Conservation (phyloP, 305 asterid species). For the Caryopteris hybrid region DNA sequence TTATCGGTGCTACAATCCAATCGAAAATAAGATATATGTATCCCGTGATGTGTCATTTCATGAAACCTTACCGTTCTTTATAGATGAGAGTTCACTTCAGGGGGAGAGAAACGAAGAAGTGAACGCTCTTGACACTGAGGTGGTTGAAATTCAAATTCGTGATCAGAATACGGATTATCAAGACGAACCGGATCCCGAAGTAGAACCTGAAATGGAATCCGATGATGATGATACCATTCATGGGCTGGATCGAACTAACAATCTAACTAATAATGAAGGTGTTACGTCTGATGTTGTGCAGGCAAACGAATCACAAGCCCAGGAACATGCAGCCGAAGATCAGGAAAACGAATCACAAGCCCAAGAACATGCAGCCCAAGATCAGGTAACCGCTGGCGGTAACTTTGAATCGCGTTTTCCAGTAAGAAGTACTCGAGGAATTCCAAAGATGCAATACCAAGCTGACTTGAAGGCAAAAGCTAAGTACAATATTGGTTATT, state of each 20-base stretch:
- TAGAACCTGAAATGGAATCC: too few species aligned
- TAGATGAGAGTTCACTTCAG: not conserved
- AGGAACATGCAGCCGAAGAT: too few species aligned
- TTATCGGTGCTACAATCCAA: constrained; percentile 11
- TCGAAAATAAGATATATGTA: not conserved
- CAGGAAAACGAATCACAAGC: not conserved
- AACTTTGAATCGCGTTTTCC: too few species aligned
- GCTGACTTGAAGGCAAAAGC: not conserved
- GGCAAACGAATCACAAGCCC: too few species aligned
- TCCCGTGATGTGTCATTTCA: constrained; percentile 5
- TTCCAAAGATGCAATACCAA: constrained; percentile 2
- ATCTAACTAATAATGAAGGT: too few species aligned
- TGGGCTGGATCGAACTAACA: too few species aligned
- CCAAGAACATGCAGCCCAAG: not conserved
- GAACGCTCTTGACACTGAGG: too few species aligned
- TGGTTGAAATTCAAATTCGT: not conserved
- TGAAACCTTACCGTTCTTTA: not conserved
- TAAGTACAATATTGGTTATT: not conserved
- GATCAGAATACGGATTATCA: not conserved
- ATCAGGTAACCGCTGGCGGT: too few species aligned
- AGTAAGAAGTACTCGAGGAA: not conserved
- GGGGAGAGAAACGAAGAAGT: constrained; percentile 1
- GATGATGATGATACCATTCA: too few species aligned
- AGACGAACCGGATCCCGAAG: too few species aligned
- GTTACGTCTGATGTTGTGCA: too few species aligned